phyloP scores from a whole-genome alignment of 306 rosid genomes.

The Prunus campanulata region DNA sequence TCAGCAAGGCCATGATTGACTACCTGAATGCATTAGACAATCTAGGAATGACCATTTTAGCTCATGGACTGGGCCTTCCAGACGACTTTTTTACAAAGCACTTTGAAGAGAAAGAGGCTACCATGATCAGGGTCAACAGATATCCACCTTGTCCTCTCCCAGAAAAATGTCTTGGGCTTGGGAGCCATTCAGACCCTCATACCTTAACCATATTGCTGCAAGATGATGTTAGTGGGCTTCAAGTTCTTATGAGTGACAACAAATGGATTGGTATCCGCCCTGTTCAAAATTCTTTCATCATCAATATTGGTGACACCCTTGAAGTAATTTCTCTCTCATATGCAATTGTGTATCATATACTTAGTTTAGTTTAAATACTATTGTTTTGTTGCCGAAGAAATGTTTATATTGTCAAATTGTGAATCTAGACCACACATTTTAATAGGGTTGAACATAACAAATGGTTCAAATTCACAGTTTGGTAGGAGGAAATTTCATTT shows the following conservation, averaged over 20 bases:
- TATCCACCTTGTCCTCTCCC: constrained; percentile 20
- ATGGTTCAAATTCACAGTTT: too few species aligned
- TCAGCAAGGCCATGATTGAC: constrained; percentile 7
- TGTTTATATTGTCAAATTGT: neutral
- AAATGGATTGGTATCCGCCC: constrained; percentile 18
- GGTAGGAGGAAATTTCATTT: too few species aligned
- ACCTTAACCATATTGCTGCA: constrained; percentile 11
- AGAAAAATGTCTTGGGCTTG: constrained; percentile 19
- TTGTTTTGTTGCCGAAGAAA: neutral
- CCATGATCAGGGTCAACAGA: constrained; percentile 17
- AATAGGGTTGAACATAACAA: too few species aligned
- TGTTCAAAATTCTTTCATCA: constrained; percentile 9
- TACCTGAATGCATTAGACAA: constrained; percentile 11
- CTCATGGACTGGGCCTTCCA: constrained; percentile 13
- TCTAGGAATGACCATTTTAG: constrained; percentile 10
- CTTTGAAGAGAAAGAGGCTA: constrained; percentile 5
- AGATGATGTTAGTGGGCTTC: constrained; percentile 17
- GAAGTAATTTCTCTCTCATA: neutral
- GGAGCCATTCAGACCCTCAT: constrained; percentile 21
- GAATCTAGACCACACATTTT: neutral
- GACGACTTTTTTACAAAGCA: neutral
- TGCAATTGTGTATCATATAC: neutral
- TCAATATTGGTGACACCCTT: constrained; percentile 14
- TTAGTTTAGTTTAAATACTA: neutral
- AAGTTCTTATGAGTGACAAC: neutral